These are phyloP conservation scores for Torulaspora franciscae DNA, from an alignment of 805 yeast genomes.

Conservation along the genomic window DNA sequence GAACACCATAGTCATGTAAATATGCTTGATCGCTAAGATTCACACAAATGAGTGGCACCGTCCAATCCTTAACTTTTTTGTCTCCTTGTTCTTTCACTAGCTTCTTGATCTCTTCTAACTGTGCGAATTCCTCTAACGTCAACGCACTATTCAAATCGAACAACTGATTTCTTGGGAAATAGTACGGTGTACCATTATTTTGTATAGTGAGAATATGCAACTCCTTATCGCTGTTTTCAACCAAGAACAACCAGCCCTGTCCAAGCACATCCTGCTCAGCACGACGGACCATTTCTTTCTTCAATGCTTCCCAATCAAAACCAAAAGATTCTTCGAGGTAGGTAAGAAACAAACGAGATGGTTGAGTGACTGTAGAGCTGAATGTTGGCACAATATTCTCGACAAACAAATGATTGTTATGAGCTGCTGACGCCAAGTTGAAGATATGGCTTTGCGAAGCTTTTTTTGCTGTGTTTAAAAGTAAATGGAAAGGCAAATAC, in stretches of 20 bases:
- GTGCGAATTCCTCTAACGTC: constrained; percentile 48
- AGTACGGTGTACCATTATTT: constrained; percentile 76
- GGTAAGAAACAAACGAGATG: constrained; percentile 36
- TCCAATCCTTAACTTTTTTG: constrained; percentile 48
- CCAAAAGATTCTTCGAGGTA: constrained; percentile 36
- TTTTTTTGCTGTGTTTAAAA: constrained; percentile 60
- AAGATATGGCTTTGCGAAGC: constrained; percentile 61
- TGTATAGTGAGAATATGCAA: constrained; percentile 51
- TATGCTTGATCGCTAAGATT: constrained; percentile 91
- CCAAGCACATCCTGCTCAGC: constrained; percentile 45
- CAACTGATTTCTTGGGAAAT: constrained; percentile 61
- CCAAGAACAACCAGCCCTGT: constrained; percentile 75
- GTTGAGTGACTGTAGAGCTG: constrained; percentile 22
- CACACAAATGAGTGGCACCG: constrained; percentile 61
- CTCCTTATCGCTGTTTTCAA: constrained; percentile 59
- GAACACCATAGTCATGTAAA: constrained; percentile 74
- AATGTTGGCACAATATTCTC: constrained; percentile 43
- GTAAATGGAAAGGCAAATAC: constrained; percentile 66
- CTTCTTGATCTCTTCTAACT: constrained; percentile 41
- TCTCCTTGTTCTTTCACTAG: constrained; percentile 31
- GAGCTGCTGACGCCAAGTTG: constrained; percentile 86
- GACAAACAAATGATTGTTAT: constrained; percentile 86
- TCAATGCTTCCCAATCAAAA: constrained; percentile 45
- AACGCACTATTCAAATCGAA: constrained; percentile 74
- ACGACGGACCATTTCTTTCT: constrained; percentile 43